Evolutionary conservation across 176 grass and related monocot species (phyloP).

Genomic region (Pontederia crassipes): DNA sequence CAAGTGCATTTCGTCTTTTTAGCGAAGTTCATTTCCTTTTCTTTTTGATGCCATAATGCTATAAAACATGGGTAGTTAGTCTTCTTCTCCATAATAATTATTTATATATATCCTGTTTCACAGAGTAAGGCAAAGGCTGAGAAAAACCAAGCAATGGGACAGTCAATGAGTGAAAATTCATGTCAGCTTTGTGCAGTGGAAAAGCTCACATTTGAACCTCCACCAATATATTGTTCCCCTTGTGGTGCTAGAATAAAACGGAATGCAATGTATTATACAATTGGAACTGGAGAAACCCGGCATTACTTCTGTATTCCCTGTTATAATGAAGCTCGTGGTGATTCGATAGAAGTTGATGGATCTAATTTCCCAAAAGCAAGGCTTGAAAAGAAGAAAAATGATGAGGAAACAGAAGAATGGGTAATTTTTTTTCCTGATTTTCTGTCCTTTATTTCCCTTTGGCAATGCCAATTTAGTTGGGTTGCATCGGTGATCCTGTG

Average conservation of each 20-base stretch:
- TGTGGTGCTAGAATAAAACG: slow-evolving; percentile 97
- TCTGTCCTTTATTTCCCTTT: slow-evolving; percentile 3
- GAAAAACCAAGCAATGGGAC: slow-evolving; percentile 82
- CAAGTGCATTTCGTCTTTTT: too few relatives aligned
- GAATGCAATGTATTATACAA: slow-evolving; percentile 80
- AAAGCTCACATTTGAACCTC: slow-evolving; percentile 95
- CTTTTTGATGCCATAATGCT: too few relatives aligned
- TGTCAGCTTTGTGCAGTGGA: slow-evolving; percentile 97
- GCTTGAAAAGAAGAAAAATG: slow-evolving; percentile 93
- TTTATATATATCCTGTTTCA: slow-evolving; percentile 25
- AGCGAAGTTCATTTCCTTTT: too few relatives aligned
- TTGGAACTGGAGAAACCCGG: slow-evolving; percentile 71
- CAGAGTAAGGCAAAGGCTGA: slow-evolving; percentile 99
- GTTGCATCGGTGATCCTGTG: too few relatives aligned
- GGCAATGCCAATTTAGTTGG: not conserved
- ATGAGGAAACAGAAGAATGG: slow-evolving; percentile 99
- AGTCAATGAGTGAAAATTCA: slow-evolving; percentile 92
- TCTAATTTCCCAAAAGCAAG: slow-evolving; percentile 45
- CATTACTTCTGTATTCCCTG: slow-evolving; percentile 89
- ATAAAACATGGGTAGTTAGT: too few relatives aligned
- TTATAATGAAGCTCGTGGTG: slow-evolving; percentile 89
- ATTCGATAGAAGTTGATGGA: slow-evolving; percentile 80
- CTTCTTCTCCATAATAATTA: not conserved
- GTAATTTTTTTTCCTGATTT: slow-evolving; percentile 31
- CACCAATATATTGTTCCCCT: slow-evolving; percentile 90